phyloP scores from a whole-genome alignment of 2,329 filamentous ascomycete species.

The Fusarium scirpi region DNA sequence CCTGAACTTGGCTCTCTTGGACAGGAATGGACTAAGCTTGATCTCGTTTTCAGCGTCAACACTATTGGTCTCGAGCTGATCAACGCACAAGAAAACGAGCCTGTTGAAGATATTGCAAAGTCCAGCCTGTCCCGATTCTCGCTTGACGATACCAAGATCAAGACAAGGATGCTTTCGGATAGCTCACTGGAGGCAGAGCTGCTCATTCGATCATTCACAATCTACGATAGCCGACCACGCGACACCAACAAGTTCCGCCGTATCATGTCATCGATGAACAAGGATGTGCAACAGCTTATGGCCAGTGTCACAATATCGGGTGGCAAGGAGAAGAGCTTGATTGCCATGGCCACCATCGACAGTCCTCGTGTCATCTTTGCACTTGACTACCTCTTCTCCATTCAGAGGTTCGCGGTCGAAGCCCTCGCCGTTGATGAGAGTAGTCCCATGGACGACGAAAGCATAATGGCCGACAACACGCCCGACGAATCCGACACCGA shows the following conservation, averaged over 20 bases:
- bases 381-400: slow-evolving; percentile 91
- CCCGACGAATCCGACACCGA: slow-evolving; percentile 70
- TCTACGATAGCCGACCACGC: slow-evolving; percentile 87
- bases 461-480: slow-evolving; percentile 62
- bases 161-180: slow-evolving; percentile 93
- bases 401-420: slow-evolving; percentile 84
- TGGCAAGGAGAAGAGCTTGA: slow-evolving; percentile 82
- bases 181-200: slow-evolving; percentile 92
- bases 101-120: slow-evolving; percentile 80
- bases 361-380: slow-evolving; percentile 96
- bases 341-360: slow-evolving; percentile 92
- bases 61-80: slow-evolving; percentile 91
- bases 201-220: slow-evolving; percentile 92
- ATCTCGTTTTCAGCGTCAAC: slow-evolving; percentile 89
- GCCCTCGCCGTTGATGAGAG: slow-evolving; percentile 74
- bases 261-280: slow-evolving; percentile 98
- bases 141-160: slow-evolving; percentile 90
- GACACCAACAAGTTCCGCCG: slow-evolving; percentile 97
- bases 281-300: slow-evolving; percentile 97
- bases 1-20: slow-evolving; percentile 78
- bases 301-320: slow-evolving; percentile 94
- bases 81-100: slow-evolving; percentile 78
- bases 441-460: slow-evolving; percentile 63
- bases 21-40: slow-evolving; percentile 90
- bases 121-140: slow-evolving; percentile 95